These are phyloP conservation scores for Lunularia cruciata DNA, from an alignment of 225 moss, liverwort and hornwort species.

Conservation along the genomic window DNA sequence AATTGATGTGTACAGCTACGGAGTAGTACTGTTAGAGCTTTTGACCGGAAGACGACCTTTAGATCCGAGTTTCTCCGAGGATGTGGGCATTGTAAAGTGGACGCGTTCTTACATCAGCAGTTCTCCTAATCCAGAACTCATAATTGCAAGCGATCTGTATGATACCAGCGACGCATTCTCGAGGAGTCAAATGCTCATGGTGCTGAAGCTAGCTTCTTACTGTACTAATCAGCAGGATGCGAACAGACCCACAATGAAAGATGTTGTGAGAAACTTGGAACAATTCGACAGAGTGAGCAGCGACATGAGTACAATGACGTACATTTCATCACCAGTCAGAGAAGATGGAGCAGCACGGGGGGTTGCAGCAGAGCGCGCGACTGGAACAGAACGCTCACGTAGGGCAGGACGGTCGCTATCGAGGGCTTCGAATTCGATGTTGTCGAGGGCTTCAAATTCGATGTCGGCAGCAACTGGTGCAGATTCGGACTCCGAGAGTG, in stretches of 20 bases:
- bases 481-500: slow-evolving; percentile 7
- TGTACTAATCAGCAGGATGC: slow-evolving; percentile 17
- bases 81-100: slow-evolving; percentile 20
- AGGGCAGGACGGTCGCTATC: too few species aligned
- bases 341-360: too few species aligned
- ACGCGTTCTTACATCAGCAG: not conserved
- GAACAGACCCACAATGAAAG: slow-evolving; percentile 23
- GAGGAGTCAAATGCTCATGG: slow-evolving; percentile 18
- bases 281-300: slow-evolving; percentile 6
- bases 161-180: not conserved
- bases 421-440: not conserved
- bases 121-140: not conserved
- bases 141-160: not conserved
- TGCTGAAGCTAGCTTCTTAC: slow-evolving; percentile 19
- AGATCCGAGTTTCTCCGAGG: slow-evolving; percentile 9
- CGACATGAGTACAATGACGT: too few species aligned
- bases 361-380: too few species aligned
- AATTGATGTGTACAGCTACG: slow-evolving; percentile 28
- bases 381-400: too few species aligned
- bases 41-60: slow-evolving; percentile 13
- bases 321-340: too few species aligned
- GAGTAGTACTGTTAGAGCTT: slow-evolving; percentile 30
- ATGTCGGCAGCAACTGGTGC: not conserved
- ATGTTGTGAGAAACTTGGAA: slow-evolving; percentile 22
- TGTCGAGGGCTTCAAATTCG: not conserved